Evolutionary conservation across 78 protist genomes (phyloP).

Genomic region (Bodo saltans): DNA sequence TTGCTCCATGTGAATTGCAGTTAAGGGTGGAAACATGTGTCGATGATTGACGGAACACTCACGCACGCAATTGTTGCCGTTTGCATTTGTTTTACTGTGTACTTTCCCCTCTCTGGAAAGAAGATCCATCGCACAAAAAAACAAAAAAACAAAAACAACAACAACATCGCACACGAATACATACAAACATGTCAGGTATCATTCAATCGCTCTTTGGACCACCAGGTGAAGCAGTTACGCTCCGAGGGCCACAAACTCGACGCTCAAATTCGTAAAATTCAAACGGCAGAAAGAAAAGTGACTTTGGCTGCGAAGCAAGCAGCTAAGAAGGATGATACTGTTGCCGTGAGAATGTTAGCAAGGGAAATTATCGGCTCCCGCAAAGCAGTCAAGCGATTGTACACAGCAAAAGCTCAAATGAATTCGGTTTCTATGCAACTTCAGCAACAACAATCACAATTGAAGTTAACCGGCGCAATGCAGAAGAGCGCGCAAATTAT

Average conservation of each 20-base stretch:
- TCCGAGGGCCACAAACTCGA: slow-evolving; percentile 7
- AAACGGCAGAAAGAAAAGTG: slow-evolving; percentile 45
- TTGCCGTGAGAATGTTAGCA: slow-evolving; percentile 48
- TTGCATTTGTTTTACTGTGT: no score
- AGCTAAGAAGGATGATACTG: slow-evolving; percentile 56
- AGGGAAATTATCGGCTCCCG: slow-evolving; percentile 44
- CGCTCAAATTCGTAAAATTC: slow-evolving; percentile 49
- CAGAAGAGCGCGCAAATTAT: slow-evolving; percentile 49
- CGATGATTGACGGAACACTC: no score
- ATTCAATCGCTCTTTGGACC: neutral
- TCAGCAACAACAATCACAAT: slow-evolving; percentile 42
- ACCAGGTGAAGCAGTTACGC: neutral
- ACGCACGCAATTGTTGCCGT: no score
- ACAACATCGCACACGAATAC: no score
- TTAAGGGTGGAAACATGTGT: no score
- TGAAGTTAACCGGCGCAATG: slow-evolving; percentile 49
- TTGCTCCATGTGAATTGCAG: no score
- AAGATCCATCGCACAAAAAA: no score
- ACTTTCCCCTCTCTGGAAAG: no score
- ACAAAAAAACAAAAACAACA: no score
- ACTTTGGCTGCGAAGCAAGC: slow-evolving; percentile 46
- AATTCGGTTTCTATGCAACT: slow-evolving; percentile 55
- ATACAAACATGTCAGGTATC: neutral
- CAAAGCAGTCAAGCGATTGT: slow-evolving; percentile 46
- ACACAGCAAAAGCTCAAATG: slow-evolving; percentile 59